Evolutionary conservation across 805 yeast genomes (phyloP), one percentile per base, ranked within the genome.

Genomic region (Saturnispora sanitii): DNA sequence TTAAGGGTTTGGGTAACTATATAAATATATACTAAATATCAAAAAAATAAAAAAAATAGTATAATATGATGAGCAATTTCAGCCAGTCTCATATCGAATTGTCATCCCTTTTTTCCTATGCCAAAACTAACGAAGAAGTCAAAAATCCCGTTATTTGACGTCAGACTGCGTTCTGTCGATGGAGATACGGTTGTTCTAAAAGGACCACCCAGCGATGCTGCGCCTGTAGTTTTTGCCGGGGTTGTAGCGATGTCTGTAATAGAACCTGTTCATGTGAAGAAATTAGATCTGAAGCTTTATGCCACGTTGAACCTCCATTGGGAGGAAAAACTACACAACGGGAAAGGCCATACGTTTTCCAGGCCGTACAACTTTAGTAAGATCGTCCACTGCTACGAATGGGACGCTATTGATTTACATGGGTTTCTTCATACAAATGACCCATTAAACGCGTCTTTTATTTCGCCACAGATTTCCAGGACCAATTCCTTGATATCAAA

Each of bases 161-260:
- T 75, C 42, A 67, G 94, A 40, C 59, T 85, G 28, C 70, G 75
- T 38, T 75, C 85, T 20, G 57, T 71, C 2, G 94, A 83, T 33
- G 79, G 77, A 47, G 92, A 86, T 53, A 90, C 88, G 8, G 61
- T 90, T 4, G 73, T 92, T 7, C 59, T 90, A 25, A 81, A 86
- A 49, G 98, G 98, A 1, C 54, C 80, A 1, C 77, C 81, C 5
- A 68, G 71, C 27, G 88, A 80, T 39, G 95, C 96, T 0, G 70
- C 85, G 0, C 78, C 95, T 2, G 83, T 76, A 3, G 62, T 82
- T 6, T 59, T 92, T 21, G 64, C 81, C 1, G 98, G 98, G 4
- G 76, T 75, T 9, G 77, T 92, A 19, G 87, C 81, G 1, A 60
- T 92, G 20, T 71, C 88, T 1, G 75, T 84, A 1, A 67, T 70